phyloP scores from a whole-genome alignment of 257 asterid genomes.

The Paulownia fortunei region DNA sequence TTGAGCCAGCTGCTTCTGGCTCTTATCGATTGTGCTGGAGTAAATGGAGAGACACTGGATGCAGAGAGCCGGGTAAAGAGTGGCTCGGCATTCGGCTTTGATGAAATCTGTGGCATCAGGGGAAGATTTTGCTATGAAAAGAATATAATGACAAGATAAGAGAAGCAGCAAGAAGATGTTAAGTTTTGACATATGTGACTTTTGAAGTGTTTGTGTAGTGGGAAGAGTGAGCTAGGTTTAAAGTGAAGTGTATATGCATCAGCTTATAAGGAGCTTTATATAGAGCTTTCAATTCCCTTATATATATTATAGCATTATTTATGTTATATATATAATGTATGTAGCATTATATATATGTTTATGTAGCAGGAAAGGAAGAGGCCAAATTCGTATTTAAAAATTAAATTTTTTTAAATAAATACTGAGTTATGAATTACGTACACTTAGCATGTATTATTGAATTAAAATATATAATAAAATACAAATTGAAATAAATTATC shows the following conservation, averaged over 20 bases:
- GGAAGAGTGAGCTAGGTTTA: not conserved
- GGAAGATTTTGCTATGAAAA: slow-evolving; percentile 21
- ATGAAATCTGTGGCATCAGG: slow-evolving; percentile 44
- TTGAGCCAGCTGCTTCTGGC: slow-evolving; percentile 49
- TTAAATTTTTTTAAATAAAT: too few relatives aligned
- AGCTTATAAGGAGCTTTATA: not conserved
- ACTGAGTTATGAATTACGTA: too few relatives aligned
- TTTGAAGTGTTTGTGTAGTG: not conserved
- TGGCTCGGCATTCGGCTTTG: slow-evolving; percentile 51
- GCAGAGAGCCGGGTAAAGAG: slow-evolving; percentile 60
- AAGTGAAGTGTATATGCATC: not conserved
- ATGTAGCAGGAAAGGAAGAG: too few relatives aligned
- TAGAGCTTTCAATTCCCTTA: not conserved
- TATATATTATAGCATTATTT: too few relatives aligned
- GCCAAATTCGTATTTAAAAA: too few relatives aligned
- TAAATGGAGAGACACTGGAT: slow-evolving; percentile 44
- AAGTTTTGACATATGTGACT: slow-evolving; percentile 36
- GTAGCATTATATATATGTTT: too few relatives aligned
- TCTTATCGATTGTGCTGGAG: slow-evolving; percentile 43
- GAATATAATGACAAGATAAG: slow-evolving; percentile 30
- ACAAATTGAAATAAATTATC: too few relatives aligned
- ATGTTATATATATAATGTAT: too few relatives aligned
- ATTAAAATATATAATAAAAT: too few relatives aligned
- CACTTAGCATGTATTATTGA: too few relatives aligned
- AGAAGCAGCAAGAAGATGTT: slow-evolving; percentile 32